Conservation (phyloP, 192 early-diverging fungal species). For the Neocallimastix lanati region DNA sequence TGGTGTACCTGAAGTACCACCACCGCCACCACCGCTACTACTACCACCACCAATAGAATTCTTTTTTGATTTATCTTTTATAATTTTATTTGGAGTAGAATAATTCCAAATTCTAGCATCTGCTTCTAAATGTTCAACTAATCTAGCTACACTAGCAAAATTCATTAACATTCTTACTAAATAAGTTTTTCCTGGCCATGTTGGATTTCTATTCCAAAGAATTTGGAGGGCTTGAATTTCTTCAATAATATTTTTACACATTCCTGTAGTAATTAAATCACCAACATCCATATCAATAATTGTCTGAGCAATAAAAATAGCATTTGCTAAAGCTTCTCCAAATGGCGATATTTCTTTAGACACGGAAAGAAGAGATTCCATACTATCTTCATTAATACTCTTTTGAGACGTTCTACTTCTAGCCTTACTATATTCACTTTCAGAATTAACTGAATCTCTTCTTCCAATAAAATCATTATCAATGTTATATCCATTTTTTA, state of each 20-base stretch:
- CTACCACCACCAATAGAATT: conserved; percentile 2
- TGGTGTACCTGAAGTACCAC: conserved; percentile 2
- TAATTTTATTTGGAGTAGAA: conserved; percentile 2
- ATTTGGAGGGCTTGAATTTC: conserved; percentile 36
- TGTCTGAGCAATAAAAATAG: conserved; percentile 24
- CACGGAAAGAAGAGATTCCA: conserved; percentile 9
- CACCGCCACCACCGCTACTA: too few species aligned
- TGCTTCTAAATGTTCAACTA: conserved; percentile 63
- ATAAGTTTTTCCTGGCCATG: conserved; percentile 38
- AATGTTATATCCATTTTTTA: too few species aligned
- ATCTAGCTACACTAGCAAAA: conserved; percentile 52
- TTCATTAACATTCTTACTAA: conserved; percentile 45
- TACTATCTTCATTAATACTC: conserved; percentile 7
- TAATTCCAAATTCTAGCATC: conserved; percentile 47
- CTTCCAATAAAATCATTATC: not conserved
- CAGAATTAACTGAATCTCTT: not conserved
- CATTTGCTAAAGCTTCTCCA: not conserved
- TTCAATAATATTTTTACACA: conserved; percentile 34
- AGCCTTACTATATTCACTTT: not conserved
- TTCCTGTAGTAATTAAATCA: conserved; percentile 32
- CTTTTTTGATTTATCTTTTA: conserved; percentile 6
- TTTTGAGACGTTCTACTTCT: not conserved
- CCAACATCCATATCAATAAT: conserved; percentile 48
- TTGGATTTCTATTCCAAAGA: conserved; percentile 40
- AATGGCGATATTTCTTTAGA: conserved; percentile 13